Base-by-base conservation (phyloP, 148 eudicot species). In the Talinum fruticosum region DNA sequence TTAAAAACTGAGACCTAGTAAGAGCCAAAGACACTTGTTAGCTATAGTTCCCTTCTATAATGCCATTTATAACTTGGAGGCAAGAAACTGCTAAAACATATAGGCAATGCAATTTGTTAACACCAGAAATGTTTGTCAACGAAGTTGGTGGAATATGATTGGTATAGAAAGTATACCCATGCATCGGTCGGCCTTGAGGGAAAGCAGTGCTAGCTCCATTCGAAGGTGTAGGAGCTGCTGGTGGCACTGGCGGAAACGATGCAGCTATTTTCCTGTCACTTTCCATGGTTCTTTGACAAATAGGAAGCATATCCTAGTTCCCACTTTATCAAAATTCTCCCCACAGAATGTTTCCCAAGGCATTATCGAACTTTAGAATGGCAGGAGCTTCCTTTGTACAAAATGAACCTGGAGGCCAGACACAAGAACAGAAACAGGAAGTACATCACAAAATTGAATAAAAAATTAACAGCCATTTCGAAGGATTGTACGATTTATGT, bases 311-410 rank as follows among this genome's bases (percentile, higher is more conserved):
- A 87, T 77, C 87, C 89, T 87, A 76, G 87, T 82, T 82, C 86
- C 89, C 61, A 82, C 74, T 73, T 67, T 84, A 76, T 74, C 72
- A 78, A 82, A 82, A 83, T 79, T 80, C 74, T 87, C 86, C 84
- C 73, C 82, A 83, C 80, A 74, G 62, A 82, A 66, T 81, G 82
- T 80, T 83, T 83, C 87, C 91, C 92, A 87, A 82, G 86, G 87
- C 97, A 92, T 92, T 84, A 86, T 89, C 89, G 80, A 78, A 59
- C 83, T 78, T 78, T 34, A 81, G 71, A 74, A 79, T 80, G 75
- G 83, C 49, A 79, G 67, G 84, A 53, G 69, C 86, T 59, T 76
- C 73, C 54, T 78, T 74, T 34, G 66, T 23, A 44, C 74, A 66
- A 61, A 72, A 76, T 35, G 61, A 57, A 54, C 71, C 66, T 62